Conservation (phyloP, 768 basidiomycete genomes). For the Ramaria rubella region DNA sequence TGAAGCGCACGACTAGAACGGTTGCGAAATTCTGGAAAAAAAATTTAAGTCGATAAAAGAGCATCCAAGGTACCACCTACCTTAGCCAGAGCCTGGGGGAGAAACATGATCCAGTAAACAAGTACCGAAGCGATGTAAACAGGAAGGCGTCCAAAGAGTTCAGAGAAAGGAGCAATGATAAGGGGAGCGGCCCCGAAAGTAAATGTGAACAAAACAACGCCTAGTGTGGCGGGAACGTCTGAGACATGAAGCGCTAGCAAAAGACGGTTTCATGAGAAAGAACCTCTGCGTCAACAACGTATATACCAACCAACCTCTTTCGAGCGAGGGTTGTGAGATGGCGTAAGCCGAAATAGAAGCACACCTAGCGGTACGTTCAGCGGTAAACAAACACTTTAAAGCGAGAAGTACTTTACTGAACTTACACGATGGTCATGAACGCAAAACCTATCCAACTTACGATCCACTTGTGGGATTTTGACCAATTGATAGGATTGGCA, state of each 20-base stretch:
- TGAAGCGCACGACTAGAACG: conserved; percentile 4
- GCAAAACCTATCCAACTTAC: conserved; percentile 24
- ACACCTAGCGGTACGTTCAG: too few relatives aligned
- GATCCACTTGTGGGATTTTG: conserved; percentile 38
- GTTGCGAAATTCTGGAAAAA: conserved; percentile 1
- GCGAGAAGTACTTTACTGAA: neutral
- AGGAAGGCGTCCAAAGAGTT: neutral
- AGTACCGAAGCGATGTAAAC: conserved; percentile 3
- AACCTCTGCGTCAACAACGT: neutral
- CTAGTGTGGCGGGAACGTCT: neutral
- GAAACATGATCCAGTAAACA: conserved; percentile 4
- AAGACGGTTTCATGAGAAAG: too few relatives aligned
- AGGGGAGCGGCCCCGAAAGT: conserved; percentile 1
- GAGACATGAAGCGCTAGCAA: conserved; percentile 7
- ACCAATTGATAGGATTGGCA: conserved; percentile 53
- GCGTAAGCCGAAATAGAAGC: conserved; percentile 1
- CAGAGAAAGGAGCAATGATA: conserved; percentile 5
- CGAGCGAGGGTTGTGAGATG: conserved; percentile 3
- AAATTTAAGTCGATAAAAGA: neutral
- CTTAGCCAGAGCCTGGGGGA: neutral
- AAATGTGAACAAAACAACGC: conserved; percentile 2
- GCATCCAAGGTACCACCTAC: neutral
- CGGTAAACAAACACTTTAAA: too few relatives aligned
- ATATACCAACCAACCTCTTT: neutral
- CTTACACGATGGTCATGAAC: conserved; percentile 6